These are phyloP conservation scores for Xylaria polymorpha DNA, from an alignment of 2,329 filamentous ascomycete genomes.

Conservation along the genomic window DNA sequence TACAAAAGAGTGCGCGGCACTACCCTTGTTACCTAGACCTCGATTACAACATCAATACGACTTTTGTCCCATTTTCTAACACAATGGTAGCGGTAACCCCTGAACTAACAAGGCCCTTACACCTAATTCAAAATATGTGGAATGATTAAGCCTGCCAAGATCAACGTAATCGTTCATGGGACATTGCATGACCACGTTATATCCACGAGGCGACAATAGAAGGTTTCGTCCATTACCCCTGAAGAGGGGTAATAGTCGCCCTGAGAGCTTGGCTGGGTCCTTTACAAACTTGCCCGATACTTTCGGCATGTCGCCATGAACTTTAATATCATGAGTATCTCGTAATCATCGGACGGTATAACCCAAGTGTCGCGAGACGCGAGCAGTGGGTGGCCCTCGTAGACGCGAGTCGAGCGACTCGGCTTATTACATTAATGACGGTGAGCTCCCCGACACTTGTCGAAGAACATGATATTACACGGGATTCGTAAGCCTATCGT, in stretches of 20 bases:
- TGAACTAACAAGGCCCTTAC: not conserved
- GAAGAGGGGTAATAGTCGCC: not conserved
- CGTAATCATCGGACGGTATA: not conserved
- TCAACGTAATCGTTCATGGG: not conserved
- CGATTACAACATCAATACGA: too few relatives aligned
- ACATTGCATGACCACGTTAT: not conserved
- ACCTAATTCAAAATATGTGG: not conserved
- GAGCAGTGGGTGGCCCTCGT: not conserved
- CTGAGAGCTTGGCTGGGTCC: not conserved
- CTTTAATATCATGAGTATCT: not conserved
- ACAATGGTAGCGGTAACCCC: too few relatives aligned
- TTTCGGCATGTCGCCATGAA: not conserved
- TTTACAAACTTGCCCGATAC: not conserved
- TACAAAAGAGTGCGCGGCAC: too few relatives aligned
- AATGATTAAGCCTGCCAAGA: not conserved
- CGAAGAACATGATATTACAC: not conserved
- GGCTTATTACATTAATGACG: conserved; percentile 18
- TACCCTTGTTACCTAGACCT: too few relatives aligned
- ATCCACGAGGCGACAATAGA: not conserved
- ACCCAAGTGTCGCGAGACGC: not conserved
- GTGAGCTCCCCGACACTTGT: not conserved
- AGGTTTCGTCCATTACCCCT: not conserved
- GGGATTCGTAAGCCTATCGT: not conserved
- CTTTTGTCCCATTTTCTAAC: too few relatives aligned
- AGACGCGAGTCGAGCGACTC: not conserved